Evolutionary conservation across 2,329 filamentous ascomycete genomes (phyloP), one percentile per base, ranked within the genome.

Genomic region (Pseudocercospora vitis): DNA sequence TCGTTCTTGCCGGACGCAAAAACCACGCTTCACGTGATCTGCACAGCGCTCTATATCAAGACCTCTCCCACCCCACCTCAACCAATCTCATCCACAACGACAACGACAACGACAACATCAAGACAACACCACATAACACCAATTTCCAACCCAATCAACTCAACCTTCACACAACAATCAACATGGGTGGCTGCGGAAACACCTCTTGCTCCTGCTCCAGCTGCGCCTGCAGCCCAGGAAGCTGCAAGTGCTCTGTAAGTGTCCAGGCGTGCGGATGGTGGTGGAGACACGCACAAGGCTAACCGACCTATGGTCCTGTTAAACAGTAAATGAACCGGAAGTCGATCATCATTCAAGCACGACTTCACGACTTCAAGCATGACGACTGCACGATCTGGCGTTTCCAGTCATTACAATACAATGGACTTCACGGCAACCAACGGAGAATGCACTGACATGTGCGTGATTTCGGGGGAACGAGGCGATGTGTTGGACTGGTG

Each of bases 161-260:
- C 33, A 49, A 51, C 39, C 31, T 40, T 31, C 28, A 39, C 9
- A 50, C 37, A 55, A 54, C 52, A 48, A 53, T 55, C 62, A 66
- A 52, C 48, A 69, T 69, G 66, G 64, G 62, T 53, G 65, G 65
- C 64, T 69, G 66, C 56, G 66, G 65, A 39, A 68, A 67, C 61
- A 52, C 65, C 39, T 58, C 57, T 42, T 68, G 65, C 65, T 60
- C 65, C 23, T 68, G 65, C 65, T 60, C 65, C 24, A 67, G 65
- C 65, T 52, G 60, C 55, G 60, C 57, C 53, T 66, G 64, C 66
- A 49, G 54, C 48, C 50, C 63, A 14, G 66, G 66, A 55, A 48
- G 56, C 40, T 68, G 66, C 66, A 57, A 58, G 44, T 68, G 63
- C 60, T 61, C 53, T 50, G 58, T 61, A 59, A 44, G 58, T 63